A percentile compares a stretch with the other conserved stretches of the same genome.
These are phyloP conservation scores for Bolboschoenoplectus hybrid DNA, from an alignment of 202 grass and related monocot genomes.

Conservation along the genomic window DNA sequence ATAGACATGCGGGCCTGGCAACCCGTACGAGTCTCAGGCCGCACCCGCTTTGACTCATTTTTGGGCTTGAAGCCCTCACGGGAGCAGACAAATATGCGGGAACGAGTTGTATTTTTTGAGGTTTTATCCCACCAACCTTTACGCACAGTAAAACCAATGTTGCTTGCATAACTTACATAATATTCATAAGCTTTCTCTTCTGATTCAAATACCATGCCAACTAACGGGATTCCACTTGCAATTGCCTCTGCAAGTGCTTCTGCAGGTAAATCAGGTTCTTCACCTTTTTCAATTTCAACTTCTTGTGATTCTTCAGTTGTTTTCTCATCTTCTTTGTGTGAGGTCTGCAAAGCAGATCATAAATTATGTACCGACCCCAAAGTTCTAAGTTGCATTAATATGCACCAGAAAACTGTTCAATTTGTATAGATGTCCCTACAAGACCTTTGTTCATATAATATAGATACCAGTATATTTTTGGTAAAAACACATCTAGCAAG, in stretches of 20 bases:
- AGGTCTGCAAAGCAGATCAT: conserved; percentile 42
- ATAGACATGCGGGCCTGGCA: conserved; percentile 80
- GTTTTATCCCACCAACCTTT: conserved; percentile 87
- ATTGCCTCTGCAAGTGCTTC: conserved; percentile 57
- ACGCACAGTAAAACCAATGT: conserved; percentile 75
- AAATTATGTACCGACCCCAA: neutral
- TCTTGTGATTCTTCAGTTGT: conserved; percentile 59
- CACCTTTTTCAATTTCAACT: conserved; percentile 34
- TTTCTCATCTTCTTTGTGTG: conserved; percentile 59
- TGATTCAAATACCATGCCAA: conserved; percentile 85
- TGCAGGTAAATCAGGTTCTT: conserved; percentile 44
- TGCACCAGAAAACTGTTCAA: neutral
- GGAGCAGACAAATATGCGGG: conserved; percentile 80
- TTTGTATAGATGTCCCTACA: neutral
- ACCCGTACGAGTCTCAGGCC: conserved; percentile 67
- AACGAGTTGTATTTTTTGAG: conserved; percentile 67
- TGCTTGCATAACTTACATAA: conserved; percentile 84
- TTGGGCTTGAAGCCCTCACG: conserved; percentile 77
- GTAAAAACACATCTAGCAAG: neutral
- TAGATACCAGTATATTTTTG: neutral
- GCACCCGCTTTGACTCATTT: conserved; percentile 67
- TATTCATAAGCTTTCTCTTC: conserved; percentile 86
- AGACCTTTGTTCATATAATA: neutral
- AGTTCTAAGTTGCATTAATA: neutral
- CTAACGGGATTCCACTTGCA: conserved; percentile 77